Evolutionary conservation across 2,329 filamentous ascomycete species (phyloP), one percentile per base, ranked within the genome.

Genomic region (Talaromyces verruculosus): DNA sequence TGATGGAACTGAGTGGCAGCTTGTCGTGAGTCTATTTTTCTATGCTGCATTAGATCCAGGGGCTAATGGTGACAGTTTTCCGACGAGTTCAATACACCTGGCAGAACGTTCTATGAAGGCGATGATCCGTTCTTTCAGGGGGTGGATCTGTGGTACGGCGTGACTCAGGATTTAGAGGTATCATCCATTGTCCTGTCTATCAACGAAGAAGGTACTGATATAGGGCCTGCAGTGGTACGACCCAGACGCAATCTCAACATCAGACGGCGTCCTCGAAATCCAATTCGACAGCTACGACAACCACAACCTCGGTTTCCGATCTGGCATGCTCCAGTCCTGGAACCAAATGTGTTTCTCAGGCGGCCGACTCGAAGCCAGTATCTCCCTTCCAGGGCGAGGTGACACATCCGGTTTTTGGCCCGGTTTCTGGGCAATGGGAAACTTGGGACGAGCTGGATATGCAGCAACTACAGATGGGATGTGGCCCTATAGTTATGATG

Each of bases 371-470:
- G 89, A 91, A 77, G 88, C 88, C 22, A 89, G 87, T 72, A 87
- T 91, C 62, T 91, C 89, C 3, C 80, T 91, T 5, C 89, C 89
- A 15, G 89, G 89, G 17, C 78, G 82, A 57, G 89, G 89, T 55
- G 87, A 90, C 68, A 84, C 87, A 15, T 83, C 86, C 64, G 89
- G 89, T 65, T 89, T 91, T 77, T 91, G 89, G 89, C 89, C 89
- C 49, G 89, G 89, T 76, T 89, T 91, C 76, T 91, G 89, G 89
- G 83, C 88, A 0, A 90, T 91, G 87, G 89, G 89, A 4, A 91
- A 91, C 72, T 82, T 91, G 25, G 89, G 86, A 43, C 83, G 89
- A 69, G 87, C 89, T 30, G 89, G 89, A 13, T 90, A 90, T 75
- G 83, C 87, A 37, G 85, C 88, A 10, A 90, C 88, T 1, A 91